Evolutionary conservation across 2,329 filamentous ascomycete genomes (phyloP).

Genomic region (Domatiomyces globalis): DNA sequence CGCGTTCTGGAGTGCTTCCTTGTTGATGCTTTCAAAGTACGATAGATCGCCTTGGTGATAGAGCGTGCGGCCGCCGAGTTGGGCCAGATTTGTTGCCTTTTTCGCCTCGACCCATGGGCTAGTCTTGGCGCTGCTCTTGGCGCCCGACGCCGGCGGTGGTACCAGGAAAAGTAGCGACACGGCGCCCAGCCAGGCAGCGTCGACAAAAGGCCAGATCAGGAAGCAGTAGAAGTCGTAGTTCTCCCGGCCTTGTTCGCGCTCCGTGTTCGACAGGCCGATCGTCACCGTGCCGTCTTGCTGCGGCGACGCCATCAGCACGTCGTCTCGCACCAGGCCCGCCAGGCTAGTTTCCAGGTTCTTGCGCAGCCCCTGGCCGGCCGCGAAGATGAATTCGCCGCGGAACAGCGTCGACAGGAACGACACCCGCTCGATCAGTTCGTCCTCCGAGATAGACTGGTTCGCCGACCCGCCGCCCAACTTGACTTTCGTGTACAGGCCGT

Average conservation of each 20-base stretch:
- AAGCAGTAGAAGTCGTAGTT: conserved; percentile 99
- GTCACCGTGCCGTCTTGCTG: conserved; percentile 40
- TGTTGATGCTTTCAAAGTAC: conserved; percentile 97
- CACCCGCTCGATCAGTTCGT: conserved; percentile 62
- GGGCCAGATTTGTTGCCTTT: conserved; percentile 66
- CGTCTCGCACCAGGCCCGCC: conserved; percentile 59
- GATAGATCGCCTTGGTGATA: conserved; percentile 95
- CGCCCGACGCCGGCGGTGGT: conserved; percentile 42
- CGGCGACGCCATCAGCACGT: conserved; percentile 44
- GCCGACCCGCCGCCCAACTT: conserved; percentile 79
- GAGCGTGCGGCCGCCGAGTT: conserved; percentile 82
- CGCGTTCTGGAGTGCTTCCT: conserved; percentile 89
- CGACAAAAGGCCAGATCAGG: conserved; percentile 95
- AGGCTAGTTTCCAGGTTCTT: conserved; percentile 72
- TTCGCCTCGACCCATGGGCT: conserved; percentile 58
- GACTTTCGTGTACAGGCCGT: conserved; percentile 76
- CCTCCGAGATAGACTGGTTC: conserved; percentile 63
- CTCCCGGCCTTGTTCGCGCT: conserved; percentile 67
- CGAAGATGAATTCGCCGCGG: conserved; percentile 93
- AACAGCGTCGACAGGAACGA: conserved; percentile 82
- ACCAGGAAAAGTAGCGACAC: conserved; percentile 77
- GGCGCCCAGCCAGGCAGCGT: conserved; percentile 81
- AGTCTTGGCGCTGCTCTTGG: conserved; percentile 24
- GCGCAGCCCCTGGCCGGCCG: conserved; percentile 60
- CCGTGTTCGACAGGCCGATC: conserved; percentile 60